Evolutionary conservation across 176 grass and related monocot species (phyloP), one percentile per base, ranked within the genome.

Genomic region (Alloteropsis semialata): DNA sequence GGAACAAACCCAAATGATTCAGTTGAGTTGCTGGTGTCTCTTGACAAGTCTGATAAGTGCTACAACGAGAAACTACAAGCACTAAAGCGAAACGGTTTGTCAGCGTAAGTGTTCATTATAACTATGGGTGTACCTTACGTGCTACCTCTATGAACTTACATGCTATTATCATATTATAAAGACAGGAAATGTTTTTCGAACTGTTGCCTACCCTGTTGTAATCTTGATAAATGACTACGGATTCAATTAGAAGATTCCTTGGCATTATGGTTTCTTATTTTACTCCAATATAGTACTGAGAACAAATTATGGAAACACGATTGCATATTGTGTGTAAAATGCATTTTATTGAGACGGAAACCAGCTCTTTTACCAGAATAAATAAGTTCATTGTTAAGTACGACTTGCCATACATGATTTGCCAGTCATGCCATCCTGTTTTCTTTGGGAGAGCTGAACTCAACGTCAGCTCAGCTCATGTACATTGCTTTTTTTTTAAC

Each of bases 1-100:
- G 96, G 96, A 77, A 91, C 92, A 77, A 98, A 98, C 63, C 96
- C 92, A 84, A 95, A 92, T 88, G 96, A 98, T 80, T 98, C 96
- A 28, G 87, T 95, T 82, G 92, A 98, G 30, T 87, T 95, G 67
- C 50, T 86, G 60, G 84, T 98, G 81, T 88, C 87, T 84, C 87
- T 98, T 69, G 73, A 90, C 24, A 95, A 98, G 74, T 91, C 88
- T 73, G 96, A 98, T 50, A 69, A 84, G 29, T 98, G 91, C 76
- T 98, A 95, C 83, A 88, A 92, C 49, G 93, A 95, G 76, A 98
- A 98, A 75, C 62, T 95, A 65, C 75, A 91, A 87, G 91, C 89
- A 68, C 76, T 98, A 77, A 91, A 85, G 82, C 88, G 55, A 61
- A 81, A 93, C 25, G 87, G 89, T 80, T 89, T 95, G 72, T 88